These are phyloP conservation scores for Thamnidium elegans DNA, from an alignment of 192 early-diverging fungal genomes.

Conservation along the genomic window DNA sequence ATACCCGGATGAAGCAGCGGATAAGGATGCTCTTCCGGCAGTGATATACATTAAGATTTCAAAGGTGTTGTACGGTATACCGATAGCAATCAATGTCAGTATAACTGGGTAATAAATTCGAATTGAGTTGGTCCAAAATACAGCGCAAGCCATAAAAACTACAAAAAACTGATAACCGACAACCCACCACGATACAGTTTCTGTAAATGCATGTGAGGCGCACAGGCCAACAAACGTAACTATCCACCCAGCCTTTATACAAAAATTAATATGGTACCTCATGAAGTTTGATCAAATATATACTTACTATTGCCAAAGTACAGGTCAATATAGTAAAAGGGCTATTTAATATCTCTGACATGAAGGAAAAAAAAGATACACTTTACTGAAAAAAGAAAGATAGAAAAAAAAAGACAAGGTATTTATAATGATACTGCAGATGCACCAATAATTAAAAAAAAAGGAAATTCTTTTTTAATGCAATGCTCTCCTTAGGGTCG, in stretches of 20 bases:
- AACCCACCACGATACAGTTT: conserved; percentile 29
- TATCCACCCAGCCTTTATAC: conserved; percentile 28
- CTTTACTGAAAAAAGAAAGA: not conserved
- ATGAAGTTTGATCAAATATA: not conserved
- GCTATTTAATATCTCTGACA: not conserved
- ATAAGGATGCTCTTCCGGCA: conserved; percentile 5
- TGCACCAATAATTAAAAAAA: not conserved
- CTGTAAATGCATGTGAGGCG: not conserved
- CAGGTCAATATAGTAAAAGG: conserved; percentile 5
- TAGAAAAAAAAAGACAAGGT: too few relatives aligned
- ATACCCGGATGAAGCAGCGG: conserved; percentile 19
- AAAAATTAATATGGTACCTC: not conserved
- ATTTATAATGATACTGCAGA: too few relatives aligned
- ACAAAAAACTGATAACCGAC: conserved; percentile 12
- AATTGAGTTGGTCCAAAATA: conserved; percentile 18
- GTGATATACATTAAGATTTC: conserved; percentile 22
- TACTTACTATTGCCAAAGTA: conserved; percentile 8
- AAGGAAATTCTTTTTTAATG: conserved; percentile 3
- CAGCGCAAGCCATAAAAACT: conserved; percentile 6
- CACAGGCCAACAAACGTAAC: conserved; percentile 29
- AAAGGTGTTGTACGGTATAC: conserved; percentile 15
- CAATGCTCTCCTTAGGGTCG: conserved; percentile 4
- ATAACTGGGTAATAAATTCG: conserved; percentile 14
- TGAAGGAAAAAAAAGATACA: conserved; percentile 5
- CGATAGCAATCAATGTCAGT: conserved; percentile 20